Conservation (phyloP, 208 protist species). For the Trichomonas gallinae region DNA sequence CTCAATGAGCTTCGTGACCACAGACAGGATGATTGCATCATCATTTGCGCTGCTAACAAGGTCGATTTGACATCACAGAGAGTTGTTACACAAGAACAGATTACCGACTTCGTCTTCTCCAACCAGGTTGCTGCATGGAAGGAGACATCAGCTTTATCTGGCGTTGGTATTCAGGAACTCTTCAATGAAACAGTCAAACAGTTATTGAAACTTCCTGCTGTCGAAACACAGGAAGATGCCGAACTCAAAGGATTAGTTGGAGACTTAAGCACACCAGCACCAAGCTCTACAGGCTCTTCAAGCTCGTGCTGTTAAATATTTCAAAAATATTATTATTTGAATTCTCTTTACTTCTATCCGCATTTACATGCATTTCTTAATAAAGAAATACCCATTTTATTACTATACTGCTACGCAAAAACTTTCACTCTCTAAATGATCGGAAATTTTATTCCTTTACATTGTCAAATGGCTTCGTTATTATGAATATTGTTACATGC, state of each 20-base stretch:
- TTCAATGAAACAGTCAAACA: neutral
- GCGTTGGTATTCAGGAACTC: neutral
- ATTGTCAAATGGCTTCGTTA: too few species aligned
- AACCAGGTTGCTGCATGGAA: neutral
- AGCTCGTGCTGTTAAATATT: neutral
- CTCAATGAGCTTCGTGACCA: constrained; percentile 87
- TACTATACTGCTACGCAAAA: too few species aligned
- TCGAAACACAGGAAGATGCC: neutral
- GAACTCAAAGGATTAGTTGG: neutral
- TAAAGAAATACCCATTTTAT: too few species aligned
- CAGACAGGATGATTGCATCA: constrained; percentile 68
- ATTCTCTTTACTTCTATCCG: neutral
- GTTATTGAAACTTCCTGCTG: neutral
- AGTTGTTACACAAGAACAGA: neutral
- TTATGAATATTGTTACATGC: too few species aligned
- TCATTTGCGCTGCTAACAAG: constrained; percentile 30
- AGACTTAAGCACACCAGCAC: neutral
- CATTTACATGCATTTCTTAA: too few species aligned
- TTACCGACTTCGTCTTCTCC: neutral
- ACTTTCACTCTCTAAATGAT: too few species aligned
- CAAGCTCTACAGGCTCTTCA: neutral
- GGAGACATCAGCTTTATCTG: neutral
- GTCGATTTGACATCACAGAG: neutral
- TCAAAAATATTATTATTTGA: neutral
- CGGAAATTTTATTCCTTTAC: too few species aligned